A percentile compares a stretch with the other conserved stretches of the same genome.
Conservation (phyloP, 1,284 basidiomycete genomes). For the Rhodotorula glutinis region DNA sequence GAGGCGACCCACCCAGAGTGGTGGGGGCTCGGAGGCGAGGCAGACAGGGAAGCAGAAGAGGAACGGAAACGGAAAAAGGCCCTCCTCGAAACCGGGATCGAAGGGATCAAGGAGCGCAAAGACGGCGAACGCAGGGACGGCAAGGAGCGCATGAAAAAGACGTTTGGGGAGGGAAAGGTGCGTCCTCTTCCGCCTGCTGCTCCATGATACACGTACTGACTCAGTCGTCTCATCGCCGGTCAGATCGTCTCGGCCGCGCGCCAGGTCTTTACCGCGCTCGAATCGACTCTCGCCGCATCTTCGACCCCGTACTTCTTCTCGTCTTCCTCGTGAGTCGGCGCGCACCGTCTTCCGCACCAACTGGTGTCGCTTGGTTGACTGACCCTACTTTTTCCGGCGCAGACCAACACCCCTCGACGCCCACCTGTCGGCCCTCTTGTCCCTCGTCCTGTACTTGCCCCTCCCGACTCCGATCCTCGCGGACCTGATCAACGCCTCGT, state of each 20-base stretch:
- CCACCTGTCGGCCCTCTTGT: slow-evolving; percentile 48
- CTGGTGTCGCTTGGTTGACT: not conserved
- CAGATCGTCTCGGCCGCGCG: slow-evolving; percentile 15
- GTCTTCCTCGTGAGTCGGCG: slow-evolving; percentile 12
- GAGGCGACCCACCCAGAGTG: slow-evolving; percentile 29
- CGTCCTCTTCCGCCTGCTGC: not conserved
- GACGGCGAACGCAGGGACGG: slow-evolving; percentile 28
- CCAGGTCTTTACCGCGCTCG: slow-evolving; percentile 29
- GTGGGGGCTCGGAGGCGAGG: slow-evolving; percentile 39
- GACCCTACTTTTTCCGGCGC: not conserved
- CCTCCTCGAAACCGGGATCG: slow-evolving; percentile 32
- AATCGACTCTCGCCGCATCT: slow-evolving; percentile 28
- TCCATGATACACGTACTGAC: not conserved
- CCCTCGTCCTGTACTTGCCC: slow-evolving; percentile 46
- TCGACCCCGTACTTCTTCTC: slow-evolving; percentile 37
- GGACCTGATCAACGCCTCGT: slow-evolving; percentile 44
- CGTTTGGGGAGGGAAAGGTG: slow-evolving; percentile 34
- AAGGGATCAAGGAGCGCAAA: slow-evolving; percentile 31
- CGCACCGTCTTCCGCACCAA: not conserved
- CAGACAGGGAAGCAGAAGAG: slow-evolving; percentile 29
- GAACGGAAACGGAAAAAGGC: slow-evolving; percentile 25
- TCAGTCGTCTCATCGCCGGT: not conserved
- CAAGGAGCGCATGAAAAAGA: slow-evolving; percentile 35
- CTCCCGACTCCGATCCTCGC: slow-evolving; percentile 48
- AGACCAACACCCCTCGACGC: slow-evolving; percentile 47